phyloP scores from a whole-genome alignment of 2,329 filamentous ascomycete species.

The Aureobasidium sp. region DNA sequence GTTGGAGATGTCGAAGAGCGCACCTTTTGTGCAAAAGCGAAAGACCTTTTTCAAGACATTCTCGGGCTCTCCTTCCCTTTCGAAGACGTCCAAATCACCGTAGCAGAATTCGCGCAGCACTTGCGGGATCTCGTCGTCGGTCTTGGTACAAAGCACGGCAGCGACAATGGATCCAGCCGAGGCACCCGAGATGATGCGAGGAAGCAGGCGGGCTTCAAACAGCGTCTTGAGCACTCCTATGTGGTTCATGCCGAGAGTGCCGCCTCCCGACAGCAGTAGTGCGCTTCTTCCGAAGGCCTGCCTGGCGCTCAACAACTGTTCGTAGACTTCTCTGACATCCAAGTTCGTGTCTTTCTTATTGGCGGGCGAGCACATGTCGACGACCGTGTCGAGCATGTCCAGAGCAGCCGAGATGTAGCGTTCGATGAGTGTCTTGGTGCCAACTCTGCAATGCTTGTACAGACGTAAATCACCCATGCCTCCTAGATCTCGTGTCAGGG shows the following conservation, averaged over 20 bases:
- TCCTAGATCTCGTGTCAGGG: constrained; percentile 70
- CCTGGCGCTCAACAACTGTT: constrained; percentile 61
- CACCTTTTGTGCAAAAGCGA: constrained; percentile 69
- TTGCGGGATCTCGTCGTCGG: constrained; percentile 66
- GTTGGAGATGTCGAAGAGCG: constrained; percentile 77
- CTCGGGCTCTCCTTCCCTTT: constrained; percentile 51
- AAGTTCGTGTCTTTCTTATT: constrained; percentile 38
- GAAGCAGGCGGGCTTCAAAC: constrained; percentile 65
- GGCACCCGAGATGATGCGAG: constrained; percentile 78
- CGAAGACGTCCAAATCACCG: constrained; percentile 75
- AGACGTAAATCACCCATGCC: constrained; percentile 77
- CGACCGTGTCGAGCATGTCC: constrained; percentile 62
- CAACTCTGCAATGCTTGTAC: constrained; percentile 76
- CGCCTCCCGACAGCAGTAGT: constrained; percentile 73
- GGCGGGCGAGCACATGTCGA: constrained; percentile 48
- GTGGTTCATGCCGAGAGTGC: constrained; percentile 87
- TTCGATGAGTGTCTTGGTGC: constrained; percentile 82
- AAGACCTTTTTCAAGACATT: constrained; percentile 60
- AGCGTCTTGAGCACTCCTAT: constrained; percentile 79
- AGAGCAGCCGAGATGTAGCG: constrained; percentile 74
- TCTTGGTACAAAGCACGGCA: constrained; percentile 67
- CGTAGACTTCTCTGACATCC: constrained; percentile 53
- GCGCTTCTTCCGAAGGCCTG: constrained; percentile 82
- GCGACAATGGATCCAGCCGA: constrained; percentile 84
- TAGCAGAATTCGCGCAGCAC: constrained; percentile 64